These are phyloP conservation scores for Cercospora sojina DNA, from an alignment of 2,329 filamentous ascomycete genomes.

Conservation along the genomic window DNA sequence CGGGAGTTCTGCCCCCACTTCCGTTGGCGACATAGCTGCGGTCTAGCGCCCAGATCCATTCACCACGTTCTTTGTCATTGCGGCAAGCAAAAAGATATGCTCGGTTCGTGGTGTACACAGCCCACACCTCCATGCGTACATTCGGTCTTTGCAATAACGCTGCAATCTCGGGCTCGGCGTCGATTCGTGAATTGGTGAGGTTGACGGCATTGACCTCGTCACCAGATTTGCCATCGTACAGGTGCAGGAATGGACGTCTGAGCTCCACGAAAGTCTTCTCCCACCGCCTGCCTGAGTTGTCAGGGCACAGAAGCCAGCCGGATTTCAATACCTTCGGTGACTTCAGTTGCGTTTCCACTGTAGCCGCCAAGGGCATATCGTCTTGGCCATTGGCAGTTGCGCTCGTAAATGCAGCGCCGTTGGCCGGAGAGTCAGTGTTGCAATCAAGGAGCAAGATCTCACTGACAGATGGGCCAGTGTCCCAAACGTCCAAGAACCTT, in stretches of 20 bases:
- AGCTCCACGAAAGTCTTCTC: slow-evolving; percentile 91
- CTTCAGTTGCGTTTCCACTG: slow-evolving; percentile 74
- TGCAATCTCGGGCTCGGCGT: slow-evolving; percentile 85
- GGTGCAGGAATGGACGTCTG: slow-evolving; percentile 83
- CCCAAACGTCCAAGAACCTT: slow-evolving; percentile 66
- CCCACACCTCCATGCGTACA: slow-evolving; percentile 64
- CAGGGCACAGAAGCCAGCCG: slow-evolving; percentile 79
- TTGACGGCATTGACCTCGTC: slow-evolving; percentile 90
- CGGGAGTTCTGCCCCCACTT: slow-evolving; percentile 26
- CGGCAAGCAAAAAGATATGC: slow-evolving; percentile 92
- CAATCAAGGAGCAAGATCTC: slow-evolving; percentile 50
- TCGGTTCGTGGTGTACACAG: slow-evolving; percentile 84
- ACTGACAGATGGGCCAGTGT: slow-evolving; percentile 43
- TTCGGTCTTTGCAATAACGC: slow-evolving; percentile 59
- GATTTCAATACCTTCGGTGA: slow-evolving; percentile 73
- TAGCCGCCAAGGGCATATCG: slow-evolving; percentile 68
- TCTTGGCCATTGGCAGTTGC: slow-evolving; percentile 34
- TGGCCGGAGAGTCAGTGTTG: slow-evolving; percentile 65
- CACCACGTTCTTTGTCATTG: slow-evolving; percentile 87
- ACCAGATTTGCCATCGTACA: slow-evolving; percentile 75
- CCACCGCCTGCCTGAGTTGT: slow-evolving; percentile 78
- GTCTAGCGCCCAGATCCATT: slow-evolving; percentile 96
- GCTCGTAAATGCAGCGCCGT: slow-evolving; percentile 53
- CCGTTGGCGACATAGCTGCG: slow-evolving; percentile 62
- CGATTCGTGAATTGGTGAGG: slow-evolving; percentile 83